Evolutionary conservation across 2,329 filamentous ascomycete genomes (phyloP), one percentile per base, ranked within the genome.

Genomic region (Karstenula rhodostoma): DNA sequence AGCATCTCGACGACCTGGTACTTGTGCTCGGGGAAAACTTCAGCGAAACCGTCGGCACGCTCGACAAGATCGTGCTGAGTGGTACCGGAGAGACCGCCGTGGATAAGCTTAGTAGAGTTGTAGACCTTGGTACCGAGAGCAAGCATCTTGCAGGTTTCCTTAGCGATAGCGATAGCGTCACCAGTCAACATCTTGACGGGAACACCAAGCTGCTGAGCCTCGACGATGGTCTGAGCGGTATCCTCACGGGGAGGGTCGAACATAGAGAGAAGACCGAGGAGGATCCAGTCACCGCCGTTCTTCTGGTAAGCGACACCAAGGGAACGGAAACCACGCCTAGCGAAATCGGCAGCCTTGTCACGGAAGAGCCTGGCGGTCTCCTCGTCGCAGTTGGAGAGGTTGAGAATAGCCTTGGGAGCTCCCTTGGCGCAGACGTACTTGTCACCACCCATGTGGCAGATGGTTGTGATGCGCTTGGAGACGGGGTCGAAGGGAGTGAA

Each of bases 81-180:
- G 65, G 88, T 87, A 69, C 90, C 90, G 61, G 87, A 85, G 63
- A 92, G 85, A 83, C 90, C 90, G 80, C 89, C 89, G 80, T 91
- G 88, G 70, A 92, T 91, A 67, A 93, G 86, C 81, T 89, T 89
- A 75, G 90, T 87, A 61, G 90, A 92, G 83, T 92, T 91, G 84
- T 92, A 92, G 67, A 93, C 90, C 84, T 92, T 92, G 77, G 90
- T 92, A 70, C 89, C 89, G 61, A 92, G 87, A 67, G 89, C 89
- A 77, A 92, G 84, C 88, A 92, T 92, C 83, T 91, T 91, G 86
- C 90, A 92, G 68, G 90, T 92, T 81, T 92, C 90, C 83, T 92
- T 92, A 61, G 90, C 90, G 67, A 92, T 92, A 71, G 90, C 89
- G 70, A 92, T 90, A 66, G 90, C 90, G 76, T 92, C 90, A 86